Percentiles rank a stretch among this genome's conserved stretches.
Conservation (phyloP, 2,329 filamentous ascomycete genomes). For the Diaporthe ilicicola region DNA sequence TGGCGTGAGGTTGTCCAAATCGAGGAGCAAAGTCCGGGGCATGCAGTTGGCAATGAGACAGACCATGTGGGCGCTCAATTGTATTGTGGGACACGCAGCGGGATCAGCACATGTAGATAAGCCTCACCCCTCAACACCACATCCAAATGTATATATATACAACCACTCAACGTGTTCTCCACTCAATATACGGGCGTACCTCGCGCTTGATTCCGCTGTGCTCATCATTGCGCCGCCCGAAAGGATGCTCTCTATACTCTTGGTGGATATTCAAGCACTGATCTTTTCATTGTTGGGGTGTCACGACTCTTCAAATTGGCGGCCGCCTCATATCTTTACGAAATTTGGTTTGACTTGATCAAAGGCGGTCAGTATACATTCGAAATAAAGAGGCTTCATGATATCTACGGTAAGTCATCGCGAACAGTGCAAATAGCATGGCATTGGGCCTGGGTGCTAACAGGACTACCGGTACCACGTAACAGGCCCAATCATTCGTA, state of each 20-base stretch:
- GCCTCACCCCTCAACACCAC: not conserved
- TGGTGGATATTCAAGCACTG: not conserved
- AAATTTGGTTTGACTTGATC: conserved; percentile 49
- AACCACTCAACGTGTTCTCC: not conserved
- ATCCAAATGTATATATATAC: not conserved
- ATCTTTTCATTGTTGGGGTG: no score
- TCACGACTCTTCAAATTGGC: conserved; percentile 41
- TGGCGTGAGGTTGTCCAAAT: not conserved
- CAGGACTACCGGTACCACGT: not conserved
- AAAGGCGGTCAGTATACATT: conserved; percentile 45
- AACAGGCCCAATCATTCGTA: not conserved
- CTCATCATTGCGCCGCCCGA: not conserved
- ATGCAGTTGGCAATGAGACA: not conserved
- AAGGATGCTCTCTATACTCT: not conserved
- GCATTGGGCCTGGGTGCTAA: not conserved
- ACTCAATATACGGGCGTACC: not conserved
- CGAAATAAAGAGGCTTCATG: conserved; percentile 47
- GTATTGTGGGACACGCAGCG: not conserved
- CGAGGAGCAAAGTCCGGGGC: not conserved
- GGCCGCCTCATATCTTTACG: conserved; percentile 46
- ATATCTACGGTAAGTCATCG: conserved; percentile 43
- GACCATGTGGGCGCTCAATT: not conserved
- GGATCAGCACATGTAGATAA: not conserved
- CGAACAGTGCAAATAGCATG: not conserved
- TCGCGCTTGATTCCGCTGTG: not conserved